These are phyloP conservation scores for Luvunga scandens DNA, from an alignment of 345 rosid genomes.

Conservation along the genomic window DNA sequence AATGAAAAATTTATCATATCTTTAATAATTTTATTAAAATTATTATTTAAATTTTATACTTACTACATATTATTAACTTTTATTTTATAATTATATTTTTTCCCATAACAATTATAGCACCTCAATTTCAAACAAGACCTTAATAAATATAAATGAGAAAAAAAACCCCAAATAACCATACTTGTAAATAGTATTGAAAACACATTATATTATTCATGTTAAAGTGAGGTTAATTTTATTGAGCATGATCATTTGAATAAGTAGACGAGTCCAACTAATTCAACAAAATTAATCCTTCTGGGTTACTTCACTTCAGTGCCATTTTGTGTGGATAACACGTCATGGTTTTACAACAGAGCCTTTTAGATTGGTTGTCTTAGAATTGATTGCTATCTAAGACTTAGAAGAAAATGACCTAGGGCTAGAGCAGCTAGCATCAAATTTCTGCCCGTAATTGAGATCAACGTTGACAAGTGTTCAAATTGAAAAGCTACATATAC, in stretches of 20 bases:
- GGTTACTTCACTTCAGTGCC: slow-evolving; percentile 38
- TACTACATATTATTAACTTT: too few species aligned
- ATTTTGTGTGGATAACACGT: slow-evolving; percentile 33
- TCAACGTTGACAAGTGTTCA: background rate
- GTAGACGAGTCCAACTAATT: slow-evolving; percentile 22
- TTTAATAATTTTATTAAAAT: too few species aligned
- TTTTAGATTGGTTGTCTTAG: background rate
- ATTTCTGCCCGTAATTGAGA: background rate
- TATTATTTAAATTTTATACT: too few species aligned
- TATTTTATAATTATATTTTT: too few species aligned
- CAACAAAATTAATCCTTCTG: slow-evolving; percentile 25
- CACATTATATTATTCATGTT: slow-evolving; percentile 7
- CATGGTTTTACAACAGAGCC: slow-evolving; percentile 11
- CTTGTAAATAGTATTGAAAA: slow-evolving; percentile 12
- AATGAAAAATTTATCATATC: too few species aligned
- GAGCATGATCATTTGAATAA: slow-evolving; percentile 1
- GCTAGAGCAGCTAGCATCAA: background rate
- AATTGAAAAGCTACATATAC: background rate
- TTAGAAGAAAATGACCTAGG: background rate
- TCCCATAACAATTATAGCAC: too few species aligned
- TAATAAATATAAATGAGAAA: background rate
- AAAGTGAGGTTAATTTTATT: slow-evolving; percentile 32
- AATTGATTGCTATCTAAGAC: slow-evolving; percentile 14
- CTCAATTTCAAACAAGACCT: too few species aligned
- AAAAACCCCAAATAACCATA: slow-evolving; percentile 21